Conservation (phyloP, 768 basidiomycete species). For the Tricholoma sp. region DNA sequence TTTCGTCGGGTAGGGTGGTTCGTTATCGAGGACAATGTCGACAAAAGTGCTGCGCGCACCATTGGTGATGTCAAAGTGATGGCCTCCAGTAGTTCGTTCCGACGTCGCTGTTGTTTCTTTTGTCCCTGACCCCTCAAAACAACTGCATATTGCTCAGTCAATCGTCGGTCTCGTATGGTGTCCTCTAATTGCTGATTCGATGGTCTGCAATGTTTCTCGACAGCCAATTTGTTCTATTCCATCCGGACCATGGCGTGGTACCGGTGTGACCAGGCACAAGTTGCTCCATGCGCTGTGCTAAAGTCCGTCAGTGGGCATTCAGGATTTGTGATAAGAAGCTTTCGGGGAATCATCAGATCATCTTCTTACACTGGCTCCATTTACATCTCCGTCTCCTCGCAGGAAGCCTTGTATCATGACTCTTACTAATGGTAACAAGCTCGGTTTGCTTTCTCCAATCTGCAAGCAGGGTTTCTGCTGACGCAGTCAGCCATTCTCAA, state of each 20-base stretch:
- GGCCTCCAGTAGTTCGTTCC: conserved; percentile 10
- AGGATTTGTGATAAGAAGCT: conserved; percentile 14
- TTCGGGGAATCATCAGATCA: conserved; percentile 20
- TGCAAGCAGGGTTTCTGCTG: too few species aligned
- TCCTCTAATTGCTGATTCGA: conserved; percentile 18
- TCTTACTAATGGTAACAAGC: too few species aligned
- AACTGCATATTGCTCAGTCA: neutral
- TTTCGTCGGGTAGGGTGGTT: conserved; percentile 11
- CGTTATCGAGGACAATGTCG: conserved; percentile 28
- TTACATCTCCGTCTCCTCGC: neutral
- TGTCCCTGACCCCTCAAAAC: neutral
- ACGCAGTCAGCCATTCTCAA: too few species aligned
- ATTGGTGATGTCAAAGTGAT: conserved; percentile 35
- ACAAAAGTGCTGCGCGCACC: conserved; percentile 25
- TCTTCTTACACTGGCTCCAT: conserved; percentile 9
- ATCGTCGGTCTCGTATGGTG: conserved; percentile 3
- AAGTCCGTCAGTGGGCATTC: conserved; percentile 12
- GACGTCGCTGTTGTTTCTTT: conserved; percentile 2
- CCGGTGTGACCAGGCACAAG: conserved; percentile 29
- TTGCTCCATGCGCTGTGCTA: neutral
- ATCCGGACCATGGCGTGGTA: conserved; percentile 24
- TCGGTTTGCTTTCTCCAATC: too few species aligned
- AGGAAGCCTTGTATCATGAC: too few species aligned
- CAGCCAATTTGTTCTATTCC: conserved; percentile 22
- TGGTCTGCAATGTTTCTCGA: conserved; percentile 15